phyloP scores from a whole-genome alignment of 2,329 filamentous ascomycete genomes.

The Aureobasidium uvarum region DNA sequence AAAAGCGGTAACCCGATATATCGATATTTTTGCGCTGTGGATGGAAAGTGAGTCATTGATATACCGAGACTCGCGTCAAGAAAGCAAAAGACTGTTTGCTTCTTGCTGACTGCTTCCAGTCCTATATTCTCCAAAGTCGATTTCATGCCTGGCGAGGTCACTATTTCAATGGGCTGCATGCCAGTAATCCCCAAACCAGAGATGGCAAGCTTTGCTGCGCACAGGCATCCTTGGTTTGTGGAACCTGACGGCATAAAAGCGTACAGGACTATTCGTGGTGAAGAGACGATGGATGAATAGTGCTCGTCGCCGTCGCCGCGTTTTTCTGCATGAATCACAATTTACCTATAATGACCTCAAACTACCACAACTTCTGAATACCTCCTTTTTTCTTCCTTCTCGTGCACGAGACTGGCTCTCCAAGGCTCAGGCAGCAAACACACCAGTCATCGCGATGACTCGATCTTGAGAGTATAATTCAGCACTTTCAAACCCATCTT shows the following conservation, averaged over 20 bases:
- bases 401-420: neutral
- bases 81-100: too few species aligned
- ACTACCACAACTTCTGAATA: neutral
- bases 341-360: neutral
- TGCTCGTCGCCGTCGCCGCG: neutral
- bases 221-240: slow-evolving; percentile 48
- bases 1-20: slow-evolving; percentile 48
- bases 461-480: neutral
- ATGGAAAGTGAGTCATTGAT: slow-evolving; percentile 45
- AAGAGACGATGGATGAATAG: slow-evolving; percentile 13
- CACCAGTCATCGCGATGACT: neutral
- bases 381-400: neutral
- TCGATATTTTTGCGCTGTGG: slow-evolving; percentile 48
- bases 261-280: slow-evolving; percentile 38
- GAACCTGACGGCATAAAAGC: slow-evolving; percentile 41
- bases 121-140: slow-evolving; percentile 45
- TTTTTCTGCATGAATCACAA: neutral
- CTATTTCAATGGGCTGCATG: slow-evolving; percentile 54
- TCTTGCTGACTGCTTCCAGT: slow-evolving; percentile 35
- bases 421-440: neutral
- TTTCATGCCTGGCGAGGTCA: slow-evolving; percentile 42
- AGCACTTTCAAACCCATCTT: neutral
- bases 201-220: slow-evolving; percentile 46
- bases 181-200: slow-evolving; percentile 50
- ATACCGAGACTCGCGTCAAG: too few species aligned